Evolutionary conservation across 2,329 filamentous ascomycete genomes (phyloP).

Genomic region (Drechslerella coelobrocha): DNA sequence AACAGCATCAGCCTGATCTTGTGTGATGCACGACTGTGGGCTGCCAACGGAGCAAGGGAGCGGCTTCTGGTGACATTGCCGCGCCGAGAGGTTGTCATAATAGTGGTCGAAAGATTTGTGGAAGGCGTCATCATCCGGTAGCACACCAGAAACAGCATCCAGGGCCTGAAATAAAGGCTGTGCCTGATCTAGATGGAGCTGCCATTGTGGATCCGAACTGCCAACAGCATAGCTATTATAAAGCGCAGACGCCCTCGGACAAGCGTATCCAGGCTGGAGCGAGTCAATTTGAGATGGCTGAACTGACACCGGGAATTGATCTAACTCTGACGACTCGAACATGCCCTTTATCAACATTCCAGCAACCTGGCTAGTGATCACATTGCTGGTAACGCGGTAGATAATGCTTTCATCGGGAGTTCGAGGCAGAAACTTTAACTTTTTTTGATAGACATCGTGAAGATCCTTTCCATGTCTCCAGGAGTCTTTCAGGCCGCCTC

Average conservation of each 20-base stretch:
- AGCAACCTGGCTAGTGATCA: slow-evolving; percentile 81
- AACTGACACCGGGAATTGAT: slow-evolving; percentile 61
- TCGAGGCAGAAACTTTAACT: slow-evolving; percentile 71
- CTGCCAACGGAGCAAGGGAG: slow-evolving; percentile 70
- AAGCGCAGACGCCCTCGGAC: slow-evolving; percentile 62
- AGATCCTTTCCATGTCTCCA: slow-evolving; percentile 78
- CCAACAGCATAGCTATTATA: slow-evolving; percentile 60
- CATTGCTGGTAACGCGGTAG: slow-evolving; percentile 80
- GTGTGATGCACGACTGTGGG: slow-evolving; percentile 67
- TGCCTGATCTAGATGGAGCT: slow-evolving; percentile 68
- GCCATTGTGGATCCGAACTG: slow-evolving; percentile 65
- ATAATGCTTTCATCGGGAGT: slow-evolving; percentile 62
- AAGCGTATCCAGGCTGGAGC: slow-evolving; percentile 76
- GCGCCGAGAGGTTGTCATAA: slow-evolving; percentile 80
- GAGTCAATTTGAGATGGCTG: slow-evolving; percentile 70
- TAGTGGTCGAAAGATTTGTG: slow-evolving; percentile 80
- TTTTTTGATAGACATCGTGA: slow-evolving; percentile 74
- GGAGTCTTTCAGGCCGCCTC: slow-evolving; percentile 73
- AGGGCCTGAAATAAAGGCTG: slow-evolving; percentile 66
- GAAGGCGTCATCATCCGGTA: slow-evolving; percentile 66
- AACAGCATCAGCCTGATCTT: slow-evolving; percentile 70
- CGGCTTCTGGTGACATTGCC: slow-evolving; percentile 76
- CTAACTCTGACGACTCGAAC: slow-evolving; percentile 62
- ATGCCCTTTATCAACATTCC: slow-evolving; percentile 76
- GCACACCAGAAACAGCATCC: slow-evolving; percentile 73